These are phyloP conservation scores for Gossypium australe DNA, from an alignment of 345 rosid genomes.

Conservation along the genomic window DNA sequence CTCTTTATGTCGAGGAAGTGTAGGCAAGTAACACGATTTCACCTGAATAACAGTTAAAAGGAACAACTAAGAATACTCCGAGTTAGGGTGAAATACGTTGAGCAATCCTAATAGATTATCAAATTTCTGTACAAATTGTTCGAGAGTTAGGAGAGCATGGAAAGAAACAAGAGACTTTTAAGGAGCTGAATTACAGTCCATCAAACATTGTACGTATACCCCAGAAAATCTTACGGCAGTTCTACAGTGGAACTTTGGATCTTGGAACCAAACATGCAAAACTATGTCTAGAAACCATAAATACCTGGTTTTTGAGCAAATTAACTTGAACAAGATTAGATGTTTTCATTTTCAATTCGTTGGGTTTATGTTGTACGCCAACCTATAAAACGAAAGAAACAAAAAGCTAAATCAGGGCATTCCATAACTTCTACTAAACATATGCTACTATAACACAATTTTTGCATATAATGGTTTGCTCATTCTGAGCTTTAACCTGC, in stretches of 20 bases:
- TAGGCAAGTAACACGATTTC: constrained; percentile 45
- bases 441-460: background rate
- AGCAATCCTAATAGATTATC: background rate
- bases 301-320: constrained; percentile 77
- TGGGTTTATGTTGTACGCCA: constrained; percentile 70
- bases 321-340: constrained; percentile 72
- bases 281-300: constrained; percentile 7
- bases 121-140: background rate
- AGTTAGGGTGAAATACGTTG: background rate
- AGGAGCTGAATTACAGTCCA: background rate
- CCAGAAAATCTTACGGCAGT: background rate
- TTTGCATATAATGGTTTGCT: background rate
- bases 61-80: background rate
- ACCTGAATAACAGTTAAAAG: constrained; percentile 33
- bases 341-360: constrained; percentile 73
- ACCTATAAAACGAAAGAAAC: constrained; percentile 40
- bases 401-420: background rate
- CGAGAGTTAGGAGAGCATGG: background rate
- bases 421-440: background rate
- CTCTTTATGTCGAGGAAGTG: constrained; percentile 68
- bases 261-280: constrained; percentile 5
- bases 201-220: background rate
- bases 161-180: background rate
- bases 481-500: background rate
- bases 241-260: background rate